Base-by-base conservation (phyloP, 2,329 filamentous ascomycete species). In the Rhynchosporium agropyri region DNA sequence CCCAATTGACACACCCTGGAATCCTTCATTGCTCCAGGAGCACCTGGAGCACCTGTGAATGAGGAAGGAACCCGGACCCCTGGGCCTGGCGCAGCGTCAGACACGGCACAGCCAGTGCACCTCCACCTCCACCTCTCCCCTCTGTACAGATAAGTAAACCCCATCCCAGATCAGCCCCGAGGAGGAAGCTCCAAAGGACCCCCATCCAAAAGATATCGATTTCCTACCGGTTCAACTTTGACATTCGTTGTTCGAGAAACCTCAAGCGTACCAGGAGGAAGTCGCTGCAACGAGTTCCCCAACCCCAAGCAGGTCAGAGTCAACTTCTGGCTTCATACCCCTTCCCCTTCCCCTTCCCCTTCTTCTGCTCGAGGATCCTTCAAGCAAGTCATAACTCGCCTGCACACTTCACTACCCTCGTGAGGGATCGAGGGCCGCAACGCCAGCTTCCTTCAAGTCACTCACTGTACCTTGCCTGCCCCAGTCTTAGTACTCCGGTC, bases 201-300 rank as follows among this genome's bases (percentile, higher is more conserved):
- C 43, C 58, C 63, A 42, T 65, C 67, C 67, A 54, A 60, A 61
- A 43, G 40, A 43, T 58, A 61, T 58, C 51, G 20, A 58, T 67
- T 66, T 66, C 58, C 60, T 70, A 65, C 64, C 64, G 61, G 65
- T 69, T 66, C 56, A 61, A 65, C 45, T 42, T 50, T 63, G 53
- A 64, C 60, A 15, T 13, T 36, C 33, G 20, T 20, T 57, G 43
- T 43, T 55, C 38, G 36, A 55, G 28, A 33, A 45, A 13, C 20
- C 20, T 46, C 43, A 33, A 28, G 36, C 55, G 64, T 49, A 51
- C 55, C 63, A 59, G 48, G 7, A 29, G 20, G 50, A 49, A 49
- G 56, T 65, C 62, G 65, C 67, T 63, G 42, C 29, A 46, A 43
- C 26, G 8, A 57, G 20, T 26, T 10, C 7, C 7, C 20, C 20